Percentiles rank a stretch among this genome's conserved stretches.
phyloP scores from a whole-genome alignment of 495 filamentous ascomycete genomes.

The Aspergillus bertholletiae region DNA sequence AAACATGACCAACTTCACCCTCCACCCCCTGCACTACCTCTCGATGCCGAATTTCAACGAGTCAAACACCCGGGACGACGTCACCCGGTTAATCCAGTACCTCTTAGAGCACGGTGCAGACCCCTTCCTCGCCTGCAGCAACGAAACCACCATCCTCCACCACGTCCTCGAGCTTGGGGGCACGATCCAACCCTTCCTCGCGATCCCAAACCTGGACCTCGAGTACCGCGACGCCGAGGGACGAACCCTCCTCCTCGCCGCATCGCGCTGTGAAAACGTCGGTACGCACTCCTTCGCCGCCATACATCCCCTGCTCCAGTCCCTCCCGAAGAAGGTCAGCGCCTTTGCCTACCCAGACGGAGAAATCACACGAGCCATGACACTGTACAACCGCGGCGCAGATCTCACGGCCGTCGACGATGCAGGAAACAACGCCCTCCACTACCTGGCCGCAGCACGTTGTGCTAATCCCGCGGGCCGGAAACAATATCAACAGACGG shows the following conservation, averaged over 20 bases:
- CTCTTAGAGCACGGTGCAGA: conserved; percentile 15
- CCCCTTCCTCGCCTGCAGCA: conserved; percentile 9
- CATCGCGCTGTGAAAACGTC: conserved; percentile 4
- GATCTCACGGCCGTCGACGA: conserved; percentile 19
- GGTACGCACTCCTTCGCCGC: conserved; percentile 11
- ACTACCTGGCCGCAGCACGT: conserved; percentile 11
- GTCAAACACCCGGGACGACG: conserved; percentile 9
- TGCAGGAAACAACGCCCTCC: conserved; percentile 21
- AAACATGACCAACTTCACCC: background rate
- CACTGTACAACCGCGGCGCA: conserved; percentile 20
- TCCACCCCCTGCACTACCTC: conserved; percentile 17
- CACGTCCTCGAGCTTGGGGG: conserved; percentile 13
- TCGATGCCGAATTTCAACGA: conserved; percentile 19
- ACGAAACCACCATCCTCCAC: conserved; percentile 13
- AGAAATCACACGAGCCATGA: conserved; percentile 17
- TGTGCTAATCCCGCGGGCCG: background rate
- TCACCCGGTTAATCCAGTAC: conserved; percentile 9
- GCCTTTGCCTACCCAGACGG: conserved; percentile 6
- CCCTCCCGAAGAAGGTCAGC: conserved; percentile 3
- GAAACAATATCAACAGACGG: conserved; percentile 6
- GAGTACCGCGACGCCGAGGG: conserved; percentile 17
- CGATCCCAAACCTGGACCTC: conserved; percentile 14
- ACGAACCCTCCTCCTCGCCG: conserved; percentile 21
- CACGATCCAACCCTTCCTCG: conserved; percentile 18
- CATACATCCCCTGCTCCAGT: too few species aligned